Evolutionary conservation across 78 protist species (phyloP), one percentile per base, ranked within the genome.

Genomic region (Cavenderia fasciculata): DNA sequence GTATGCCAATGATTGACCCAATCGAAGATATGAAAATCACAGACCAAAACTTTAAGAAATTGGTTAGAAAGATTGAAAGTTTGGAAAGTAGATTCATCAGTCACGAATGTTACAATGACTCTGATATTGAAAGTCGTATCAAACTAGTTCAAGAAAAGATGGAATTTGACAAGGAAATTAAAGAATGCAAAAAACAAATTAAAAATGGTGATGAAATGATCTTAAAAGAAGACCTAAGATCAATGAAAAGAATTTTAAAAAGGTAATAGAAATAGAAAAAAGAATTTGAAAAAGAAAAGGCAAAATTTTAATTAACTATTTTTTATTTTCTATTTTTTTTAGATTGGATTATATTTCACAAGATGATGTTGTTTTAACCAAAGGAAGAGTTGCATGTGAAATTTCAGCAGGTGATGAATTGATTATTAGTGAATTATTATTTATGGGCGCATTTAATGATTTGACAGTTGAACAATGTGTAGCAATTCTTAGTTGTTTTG

Each of bases 331-430:
- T n/a, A n/a, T n/a, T n/a, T n/a, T n/a, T n/a, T n/a, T n/a, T n/a
- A n/a, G n/a, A 44, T 49, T 98, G n/a, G 97, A 94, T 31, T 97
- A 88, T 74, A 85, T 91, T 11, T 74, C 91, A 27, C 25, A n/a
- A 5, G 95, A 94, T 2, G 89, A 96, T 65, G 96, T 97, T 10
- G 96, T 98, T 4, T 77, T 68, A 14, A 14, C 70, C 33, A 98
- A 98, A 73, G 99, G 99, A 16, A 78, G 98, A 1, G 96, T 97
- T 14, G 99, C 99, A 6, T 93, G 98, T 34, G 99, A 97, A 68
- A 94, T 98, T 25, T 86, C 65, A 69, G 94, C 99, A 10, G 96
- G 94, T 54, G 98, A 98, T 33, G 99, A 97, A 69, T 78, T 98
- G 46, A 75, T 98, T 6, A 52, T 95, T 25, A 94, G 98, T 18